These are phyloP conservation scores for Massarina eburnea DNA, from an alignment of 2,329 filamentous ascomycete species.

Conservation along the genomic window DNA sequence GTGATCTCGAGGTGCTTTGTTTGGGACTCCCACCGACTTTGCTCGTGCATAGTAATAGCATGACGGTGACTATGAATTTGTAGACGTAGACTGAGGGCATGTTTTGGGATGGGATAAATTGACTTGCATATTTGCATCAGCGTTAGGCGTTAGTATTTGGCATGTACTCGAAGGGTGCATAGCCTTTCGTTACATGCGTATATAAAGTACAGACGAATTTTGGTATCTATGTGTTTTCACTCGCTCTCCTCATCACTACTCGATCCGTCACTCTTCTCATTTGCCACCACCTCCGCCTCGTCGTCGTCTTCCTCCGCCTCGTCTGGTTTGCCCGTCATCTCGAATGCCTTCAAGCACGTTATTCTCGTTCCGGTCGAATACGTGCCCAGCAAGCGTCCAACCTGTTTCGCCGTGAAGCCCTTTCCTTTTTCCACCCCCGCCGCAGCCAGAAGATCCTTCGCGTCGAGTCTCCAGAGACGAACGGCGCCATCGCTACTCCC, in stretches of 20 bases:
- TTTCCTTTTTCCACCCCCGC: constrained; percentile 13
- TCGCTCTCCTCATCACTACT: constrained; percentile 26
- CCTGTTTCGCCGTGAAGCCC: constrained; percentile 43
- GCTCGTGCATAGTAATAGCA: constrained; percentile 82
- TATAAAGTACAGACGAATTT: neutral
- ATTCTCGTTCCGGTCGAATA: constrained; percentile 88
- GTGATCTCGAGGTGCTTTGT: constrained; percentile 76
- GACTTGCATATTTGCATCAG: too few relatives aligned
- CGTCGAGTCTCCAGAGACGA: constrained; percentile 69
- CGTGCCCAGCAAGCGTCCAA: constrained; percentile 70
- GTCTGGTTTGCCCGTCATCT: constrained; percentile 64
- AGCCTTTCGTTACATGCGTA: neutral
- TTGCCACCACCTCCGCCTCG: constrained; percentile 14
- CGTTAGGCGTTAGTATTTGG: too few relatives aligned
- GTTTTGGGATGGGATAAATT: too few relatives aligned
- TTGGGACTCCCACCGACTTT: constrained; percentile 73
- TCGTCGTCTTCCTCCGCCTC: constrained; percentile 23
- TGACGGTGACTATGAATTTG: constrained; percentile 81
- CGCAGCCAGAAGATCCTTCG: constrained; percentile 23
- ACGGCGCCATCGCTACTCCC: constrained; percentile 84
- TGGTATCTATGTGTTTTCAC: constrained; percentile 6
- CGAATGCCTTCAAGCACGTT: constrained; percentile 83
- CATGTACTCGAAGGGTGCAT: neutral
- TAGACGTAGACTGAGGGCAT: too few relatives aligned
- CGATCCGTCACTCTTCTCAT: constrained; percentile 10